Base-by-base conservation (phyloP, 139 green algal genomes). In the Trebouxia sp. region DNA sequence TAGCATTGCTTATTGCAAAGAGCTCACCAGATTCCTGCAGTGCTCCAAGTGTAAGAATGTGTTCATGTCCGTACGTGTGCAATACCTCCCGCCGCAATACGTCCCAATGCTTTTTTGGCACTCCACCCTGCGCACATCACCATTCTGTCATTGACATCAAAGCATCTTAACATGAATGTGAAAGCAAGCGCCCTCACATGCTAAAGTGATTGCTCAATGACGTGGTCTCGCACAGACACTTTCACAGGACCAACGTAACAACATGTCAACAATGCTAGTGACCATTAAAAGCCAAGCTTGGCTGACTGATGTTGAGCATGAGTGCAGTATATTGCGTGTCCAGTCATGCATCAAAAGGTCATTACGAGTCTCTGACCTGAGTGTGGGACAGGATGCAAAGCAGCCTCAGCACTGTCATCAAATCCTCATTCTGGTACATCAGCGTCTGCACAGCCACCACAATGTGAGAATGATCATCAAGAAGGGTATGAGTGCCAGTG, bases 21-120 rank as follows among this genome's bases (percentile, higher is more conserved):
- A 10, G 9, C 69, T n/a, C 24, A 88, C 92, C 91, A 76, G 91
- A 85, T 4, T 80, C 85, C 80, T 97, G 91, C 56, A 97, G 82
- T 7, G 79, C 51, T 37, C 79, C 74, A 8, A 98, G 87, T 3
- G 91, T 94, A 42, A 95, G 79, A 43, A 97, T 51, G 82, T 98
- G 91, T 56, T 95, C 85, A 83, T 96, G 93, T 38, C 95, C 95
- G 70, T 98, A 98, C 1, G 87, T 92, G 38, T 94, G 90, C 42
- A 97, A 83, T 15, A 98, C 35, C 80, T 96, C 92, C 0, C 72
- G 65, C 4, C 94, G 80, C 53, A 98, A 82, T 1, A 69, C 48
- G 70, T 98, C 95, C 15, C 87, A 90, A 42, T 90, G 82, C 51
- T 88, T 88, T 51, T 90, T 91, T 10, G 95, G 91, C 37, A 98